Conservation (phyloP, 345 rosid genomes). For the Sapria himalayana region DNA sequence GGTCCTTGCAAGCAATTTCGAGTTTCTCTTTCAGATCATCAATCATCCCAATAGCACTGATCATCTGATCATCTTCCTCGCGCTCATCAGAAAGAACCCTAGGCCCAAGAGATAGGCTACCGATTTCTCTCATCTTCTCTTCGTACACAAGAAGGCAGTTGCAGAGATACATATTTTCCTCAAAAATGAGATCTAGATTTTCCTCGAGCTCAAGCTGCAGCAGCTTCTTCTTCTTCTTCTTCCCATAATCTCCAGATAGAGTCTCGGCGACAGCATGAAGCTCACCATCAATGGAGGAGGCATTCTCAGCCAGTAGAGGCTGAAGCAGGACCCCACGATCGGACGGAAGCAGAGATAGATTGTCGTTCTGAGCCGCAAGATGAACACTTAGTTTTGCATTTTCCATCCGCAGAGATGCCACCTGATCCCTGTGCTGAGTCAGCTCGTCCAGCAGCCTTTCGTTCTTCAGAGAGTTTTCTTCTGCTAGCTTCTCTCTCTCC, state of each 20-base stretch:
- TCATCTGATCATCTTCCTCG: too few species aligned
- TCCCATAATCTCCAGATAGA: conserved; percentile 21
- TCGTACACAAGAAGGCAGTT: conserved; percentile 20
- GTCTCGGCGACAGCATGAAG: conserved; percentile 29
- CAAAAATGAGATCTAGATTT: conserved; percentile 27
- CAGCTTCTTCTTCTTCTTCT: too few species aligned
- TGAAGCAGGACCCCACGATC: conserved; percentile 26
- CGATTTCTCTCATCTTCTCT: conserved; percentile 19
- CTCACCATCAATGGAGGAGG: conserved; percentile 27
- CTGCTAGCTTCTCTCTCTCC: conserved; percentile 26
- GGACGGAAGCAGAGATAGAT: conserved; percentile 20
- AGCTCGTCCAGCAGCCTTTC: conserved; percentile 35
- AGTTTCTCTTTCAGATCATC: conserved; percentile 36
- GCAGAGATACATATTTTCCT: conserved; percentile 26
- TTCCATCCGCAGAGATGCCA: conserved; percentile 34
- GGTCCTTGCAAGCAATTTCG: conserved; percentile 21
- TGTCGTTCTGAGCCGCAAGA: conserved; percentile 23
- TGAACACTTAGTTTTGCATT: conserved; percentile 18
- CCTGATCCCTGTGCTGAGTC: conserved; percentile 27
- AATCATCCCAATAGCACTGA: conserved; percentile 31
- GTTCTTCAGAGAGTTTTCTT: conserved; percentile 28
- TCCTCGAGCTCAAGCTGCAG: conserved; percentile 22
- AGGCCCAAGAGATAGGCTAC: conserved; percentile 34
- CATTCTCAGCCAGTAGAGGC: conserved; percentile 27
- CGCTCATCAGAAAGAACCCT: conserved; percentile 42